phyloP scores from a whole-genome alignment of 768 basidiomycete species.

The Podaxis sp. region DNA sequence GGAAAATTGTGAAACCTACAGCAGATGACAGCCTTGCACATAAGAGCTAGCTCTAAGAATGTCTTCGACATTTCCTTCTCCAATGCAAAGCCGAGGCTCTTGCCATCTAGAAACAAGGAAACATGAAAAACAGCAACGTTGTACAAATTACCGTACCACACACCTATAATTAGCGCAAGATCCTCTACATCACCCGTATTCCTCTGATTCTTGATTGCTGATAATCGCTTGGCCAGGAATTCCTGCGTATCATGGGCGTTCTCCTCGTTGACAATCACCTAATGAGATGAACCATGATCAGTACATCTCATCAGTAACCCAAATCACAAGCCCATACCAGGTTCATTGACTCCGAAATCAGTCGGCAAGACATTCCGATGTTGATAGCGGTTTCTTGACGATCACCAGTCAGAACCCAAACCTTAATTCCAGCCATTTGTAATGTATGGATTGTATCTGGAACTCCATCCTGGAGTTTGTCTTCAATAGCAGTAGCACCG shows the following conservation, averaged over 20 bases:
- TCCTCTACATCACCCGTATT: constrained; percentile 93
- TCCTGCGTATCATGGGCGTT: constrained; percentile 79
- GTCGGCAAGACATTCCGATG: constrained; percentile 94
- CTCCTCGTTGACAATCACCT: constrained; percentile 96
- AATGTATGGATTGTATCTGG: constrained; percentile 97
- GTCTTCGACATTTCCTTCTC: constrained; percentile 89
- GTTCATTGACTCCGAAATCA: constrained; percentile 99
- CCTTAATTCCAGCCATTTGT: constrained; percentile 98
- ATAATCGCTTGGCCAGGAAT: constrained; percentile 83
- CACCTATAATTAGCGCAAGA: constrained; percentile 92
- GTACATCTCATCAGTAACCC: constrained; percentile 3
- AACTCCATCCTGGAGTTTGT: constrained; percentile 97
- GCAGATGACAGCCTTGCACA: constrained; percentile 99
- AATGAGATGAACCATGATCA: constrained; percentile 8
- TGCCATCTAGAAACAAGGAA: constrained; percentile 69
- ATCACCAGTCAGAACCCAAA: constrained; percentile 98
- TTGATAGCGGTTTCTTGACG: constrained; percentile 99
- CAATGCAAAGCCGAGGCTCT: constrained; percentile 88
- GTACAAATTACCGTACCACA: constrained; percentile 18
- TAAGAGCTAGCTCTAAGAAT: constrained; percentile 92
- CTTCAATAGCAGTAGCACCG: constrained; percentile 97
- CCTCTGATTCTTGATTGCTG: constrained; percentile 91
- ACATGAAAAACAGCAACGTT: constrained; percentile 12
- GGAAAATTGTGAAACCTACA: constrained; percentile 55
- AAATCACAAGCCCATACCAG: constrained; percentile 55